Evolutionary conservation across 2,329 filamentous ascomycete genomes (phyloP).

Genomic region (Aspergillus hortae): DNA sequence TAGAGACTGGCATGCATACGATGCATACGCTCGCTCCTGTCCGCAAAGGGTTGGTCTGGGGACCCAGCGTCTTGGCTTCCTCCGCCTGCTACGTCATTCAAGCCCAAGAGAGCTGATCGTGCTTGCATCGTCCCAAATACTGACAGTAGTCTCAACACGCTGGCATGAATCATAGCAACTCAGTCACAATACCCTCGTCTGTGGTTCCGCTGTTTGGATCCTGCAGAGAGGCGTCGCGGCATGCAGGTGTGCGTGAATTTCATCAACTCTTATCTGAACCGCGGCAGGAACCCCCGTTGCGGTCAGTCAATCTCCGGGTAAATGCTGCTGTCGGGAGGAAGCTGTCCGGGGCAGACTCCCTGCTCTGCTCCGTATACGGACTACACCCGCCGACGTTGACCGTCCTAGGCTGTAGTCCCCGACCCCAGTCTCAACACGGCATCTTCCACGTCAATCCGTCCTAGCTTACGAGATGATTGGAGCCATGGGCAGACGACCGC

Average conservation of each 20-base stretch:
- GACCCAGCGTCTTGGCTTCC: background rate
- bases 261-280: background rate
- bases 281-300: background rate
- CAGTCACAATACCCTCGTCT: no score
- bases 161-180: no score
- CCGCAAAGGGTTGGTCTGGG: background rate
- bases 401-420: background rate
- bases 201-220: no score
- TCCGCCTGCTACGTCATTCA: slow-evolving; percentile 4
- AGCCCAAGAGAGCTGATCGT: background rate
- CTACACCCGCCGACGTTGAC: background rate
- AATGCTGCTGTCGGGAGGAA: background rate
- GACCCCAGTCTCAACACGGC: background rate
- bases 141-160: background rate
- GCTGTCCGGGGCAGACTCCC: background rate
- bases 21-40: background rate
- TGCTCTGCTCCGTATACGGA: background rate
- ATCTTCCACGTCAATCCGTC: slow-evolving; percentile 3
- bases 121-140: background rate
- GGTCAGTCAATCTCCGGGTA: background rate
- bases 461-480: background rate
- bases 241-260: background rate
- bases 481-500: background rate
- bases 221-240: background rate
- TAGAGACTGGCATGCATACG: slow-evolving; percentile 1